Evolutionary conservation across 208 protist genomes (phyloP).

Genomic region (Leishmania major): DNA sequence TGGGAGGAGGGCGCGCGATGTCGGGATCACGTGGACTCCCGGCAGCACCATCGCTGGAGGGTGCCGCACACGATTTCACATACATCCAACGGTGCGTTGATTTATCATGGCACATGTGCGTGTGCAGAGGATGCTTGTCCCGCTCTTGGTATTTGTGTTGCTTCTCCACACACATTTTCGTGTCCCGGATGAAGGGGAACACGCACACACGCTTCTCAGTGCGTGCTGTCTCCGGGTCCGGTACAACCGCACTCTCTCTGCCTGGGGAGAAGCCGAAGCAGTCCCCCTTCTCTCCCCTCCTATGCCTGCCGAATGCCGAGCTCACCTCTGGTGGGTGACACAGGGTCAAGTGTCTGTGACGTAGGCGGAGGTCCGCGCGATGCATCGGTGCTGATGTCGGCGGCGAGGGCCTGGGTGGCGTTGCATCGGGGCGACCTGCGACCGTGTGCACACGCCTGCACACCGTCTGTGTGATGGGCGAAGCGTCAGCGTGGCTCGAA

Average conservation of each 20-base stretch:
- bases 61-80: background rate
- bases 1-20: background rate
- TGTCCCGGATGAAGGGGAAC: background rate
- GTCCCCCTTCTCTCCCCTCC: too few species aligned
- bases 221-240: background rate
- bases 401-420: background rate
- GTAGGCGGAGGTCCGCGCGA: background rate
- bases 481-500: background rate
- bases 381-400: background rate
- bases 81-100: background rate
- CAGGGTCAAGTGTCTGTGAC: background rate
- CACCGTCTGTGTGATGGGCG: background rate
- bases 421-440: background rate
- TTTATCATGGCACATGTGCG: background rate
- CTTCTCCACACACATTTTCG: background rate
- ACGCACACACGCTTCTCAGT: background rate
- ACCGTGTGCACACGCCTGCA: background rate
- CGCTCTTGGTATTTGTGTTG: background rate
- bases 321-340: background rate
- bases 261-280: too few species aligned
- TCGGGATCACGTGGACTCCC: background rate
- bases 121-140: too few species aligned
- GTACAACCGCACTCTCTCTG: background rate
- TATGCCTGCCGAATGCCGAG: background rate
- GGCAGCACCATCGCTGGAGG: background rate